Evolutionary conservation across 176 grass and related monocot species (phyloP), one percentile per base, ranked within the genome.

Genomic region (Cenchrus purpureus): DNA sequence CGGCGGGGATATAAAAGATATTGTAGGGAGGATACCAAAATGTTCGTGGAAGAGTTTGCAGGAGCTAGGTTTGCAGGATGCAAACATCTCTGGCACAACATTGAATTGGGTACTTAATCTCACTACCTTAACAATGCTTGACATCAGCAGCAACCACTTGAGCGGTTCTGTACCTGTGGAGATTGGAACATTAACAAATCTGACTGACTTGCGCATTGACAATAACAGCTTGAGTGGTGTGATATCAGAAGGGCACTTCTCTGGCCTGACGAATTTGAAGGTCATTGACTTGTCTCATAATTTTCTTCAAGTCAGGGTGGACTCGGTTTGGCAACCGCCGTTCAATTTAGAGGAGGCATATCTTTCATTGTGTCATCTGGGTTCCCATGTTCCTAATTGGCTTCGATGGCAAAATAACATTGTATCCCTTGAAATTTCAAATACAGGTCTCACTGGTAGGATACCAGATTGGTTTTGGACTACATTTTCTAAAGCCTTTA

Each of bases 341-440:
- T 68, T 68, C 40, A 8, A 43, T 3, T 40, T 44, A 15, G 9
- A 3, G 0, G 0, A 0, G 7, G 65, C 32, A 20, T 0, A 0
- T 17, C 4, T 68, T 68, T 40, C 16, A 16, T 68, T 8, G 0
- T 68, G 37, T 20, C 65, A 37, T 17, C 4, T 68, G 15, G 65
- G 65, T 8, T 16, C 37, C 17, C 8, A 17, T 1, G 2, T 68
- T 43, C 65, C 65, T 20, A 44, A 40, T 43, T 68, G 65, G 65
- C 37, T 68, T 68, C 37, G 37, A 40, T 17, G 3, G 4, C 65
- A 68, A 44, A 42, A 42, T 3, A 4, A 8, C 8, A 68, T 68
- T 19, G 4, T 0, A 13, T 0, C 10, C 0, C 65, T 68, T 5
- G 16, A 68, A 4, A 68, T 68, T 19, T 68, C 65, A 20, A 9